Evolutionary conservation across 1,284 basidiomycete species (phyloP), one percentile per base, ranked within the genome.

Genomic region (Leccinum fallax): DNA sequence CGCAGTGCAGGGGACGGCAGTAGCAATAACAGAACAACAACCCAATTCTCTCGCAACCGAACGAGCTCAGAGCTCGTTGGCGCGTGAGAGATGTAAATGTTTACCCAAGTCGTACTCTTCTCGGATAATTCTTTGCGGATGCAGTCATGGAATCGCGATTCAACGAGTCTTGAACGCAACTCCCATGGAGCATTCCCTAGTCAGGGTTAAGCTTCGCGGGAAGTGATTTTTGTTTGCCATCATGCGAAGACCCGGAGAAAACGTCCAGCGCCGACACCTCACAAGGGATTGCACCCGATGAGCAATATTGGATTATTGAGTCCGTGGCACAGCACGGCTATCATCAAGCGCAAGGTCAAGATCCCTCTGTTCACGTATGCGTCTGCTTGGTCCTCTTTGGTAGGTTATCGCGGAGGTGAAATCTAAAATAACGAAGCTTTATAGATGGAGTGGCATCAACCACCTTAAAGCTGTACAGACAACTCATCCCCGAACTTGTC

Each of bases 321-420:
- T 1, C 71, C 68, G 69, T 28, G 57, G 68, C 69, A 70, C 69
- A 73, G 69, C 69, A 73, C 69, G 69, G 69, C 69, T 70, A 73
- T 73, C 68, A 71, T 53, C 67, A 73, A 69, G 70, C 68, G 69
- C 61, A 69, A 67, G 65, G 60, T 60, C 67, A 67, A 73, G 68
- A 73, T 70, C 68, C 68, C 69, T 67, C 21, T 60, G 19, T 60
- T 66, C 52, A 52, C 66, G 56, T 32, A 59, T 69, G 59, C 21
- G 46, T 21, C 46, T 59, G 67, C 67, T 60, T 68, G 60, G 67
- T 61, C 60, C 38, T 70, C 69, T 65, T 67, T 66, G 67, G 59
- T 53, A 53, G 46, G 38, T 60, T 66, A 70, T 69, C 71, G 68
- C 68, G 68, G 71, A 73, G 62, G 26, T 69, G 43, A 53, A 70